Base-by-base conservation (phyloP, 1,284 basidiomycete genomes). In the Sporisorium scitamineum region DNA sequence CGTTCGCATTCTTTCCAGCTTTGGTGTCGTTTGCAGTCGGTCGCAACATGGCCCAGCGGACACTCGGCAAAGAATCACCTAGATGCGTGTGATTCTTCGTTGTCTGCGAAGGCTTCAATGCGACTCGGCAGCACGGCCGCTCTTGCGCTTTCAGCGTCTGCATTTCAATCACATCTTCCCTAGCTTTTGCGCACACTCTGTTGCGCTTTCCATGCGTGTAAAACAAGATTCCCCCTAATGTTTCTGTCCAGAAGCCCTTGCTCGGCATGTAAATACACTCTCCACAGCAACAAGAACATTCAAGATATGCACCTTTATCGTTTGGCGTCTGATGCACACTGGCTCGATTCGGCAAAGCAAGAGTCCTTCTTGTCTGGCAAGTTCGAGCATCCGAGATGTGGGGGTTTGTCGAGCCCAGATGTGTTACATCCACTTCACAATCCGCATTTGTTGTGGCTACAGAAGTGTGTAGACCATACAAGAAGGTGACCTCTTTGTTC, bases 231-330 rank as follows among this genome's bases (percentile, higher is more conserved):
- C 56, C 20, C n/a, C 32, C 29, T 37, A 11, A n/a, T n/a, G n/a
- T n/a, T n/a, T n/a, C n/a, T n/a, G n/a, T n/a, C n/a, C n/a, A n/a
- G n/a, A n/a, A n/a, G n/a, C n/a, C n/a, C n/a, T n/a, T n/a, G n/a
- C n/a, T 34, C 59, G 24, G 20, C 60, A 54, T 69, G 66, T 69
- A 69, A 54, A 70, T 70, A 70, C 45, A 29, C 34, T 14, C n/a
- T n/a, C 39, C 48, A 34, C 29, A 50, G 57, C 31, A 44, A n/a
- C n/a, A 69, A 54, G 68, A 70, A 70, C 68, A 70, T 54, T 70
- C 61, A 70, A 60, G 42, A 53, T 51, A 31, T n/a, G n/a, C n/a
- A n/a, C n/a, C n/a, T n/a, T n/a, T n/a, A n/a, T n/a, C n/a, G n/a
- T n/a, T n/a, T n/a, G n/a, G n/a, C n/a, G n/a, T n/a, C n/a, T n/a